Percentiles rank a stretch among this genome's conserved stretches.
These are phyloP conservation scores for Alloascoidea hylecoeti DNA, from an alignment of 805 yeast genomes.

Conservation along the genomic window DNA sequence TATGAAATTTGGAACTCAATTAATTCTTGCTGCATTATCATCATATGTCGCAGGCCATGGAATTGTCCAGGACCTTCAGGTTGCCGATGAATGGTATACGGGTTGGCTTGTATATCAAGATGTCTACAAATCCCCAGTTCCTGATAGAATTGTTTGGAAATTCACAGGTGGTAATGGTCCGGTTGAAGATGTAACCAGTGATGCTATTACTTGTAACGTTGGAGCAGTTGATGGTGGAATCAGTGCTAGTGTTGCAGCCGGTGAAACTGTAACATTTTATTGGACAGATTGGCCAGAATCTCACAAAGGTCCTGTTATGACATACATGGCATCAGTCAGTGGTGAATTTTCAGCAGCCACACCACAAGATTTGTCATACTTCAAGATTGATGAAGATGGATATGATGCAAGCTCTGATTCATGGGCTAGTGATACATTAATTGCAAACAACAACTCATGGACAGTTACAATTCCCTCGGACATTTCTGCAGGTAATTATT, in stretches of 20 bases:
- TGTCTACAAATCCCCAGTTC: neutral
- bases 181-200: constrained; percentile 5
- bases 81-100: constrained; percentile 1
- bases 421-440: constrained; percentile 7
- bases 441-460: constrained; percentile 6
- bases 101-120: constrained; percentile 2
- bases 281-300: constrained; percentile 6
- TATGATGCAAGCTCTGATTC: constrained; percentile 1
- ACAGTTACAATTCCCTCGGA: constrained; percentile 6
- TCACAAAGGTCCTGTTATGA: constrained; percentile 7
- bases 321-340: constrained; percentile 6
- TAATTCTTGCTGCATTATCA: neutral
- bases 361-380: constrained; percentile 5
- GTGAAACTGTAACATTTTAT: constrained; percentile 4
- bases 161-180: constrained; percentile 5
- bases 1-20: neutral
- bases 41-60: constrained; percentile 2
- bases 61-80: constrained; percentile 2
- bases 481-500: constrained; percentile 6
- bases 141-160: constrained; percentile 4
- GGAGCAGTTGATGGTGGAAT: constrained; percentile 4
- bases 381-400: constrained; percentile 7
- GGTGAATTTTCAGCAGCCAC: constrained; percentile 2
- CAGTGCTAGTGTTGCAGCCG: constrained; percentile 6
- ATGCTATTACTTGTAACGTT: constrained; percentile 7